Evolutionary conservation across 2,329 filamentous ascomycete genomes (phyloP).

Genomic region (Huntiella omanensis): DNA sequence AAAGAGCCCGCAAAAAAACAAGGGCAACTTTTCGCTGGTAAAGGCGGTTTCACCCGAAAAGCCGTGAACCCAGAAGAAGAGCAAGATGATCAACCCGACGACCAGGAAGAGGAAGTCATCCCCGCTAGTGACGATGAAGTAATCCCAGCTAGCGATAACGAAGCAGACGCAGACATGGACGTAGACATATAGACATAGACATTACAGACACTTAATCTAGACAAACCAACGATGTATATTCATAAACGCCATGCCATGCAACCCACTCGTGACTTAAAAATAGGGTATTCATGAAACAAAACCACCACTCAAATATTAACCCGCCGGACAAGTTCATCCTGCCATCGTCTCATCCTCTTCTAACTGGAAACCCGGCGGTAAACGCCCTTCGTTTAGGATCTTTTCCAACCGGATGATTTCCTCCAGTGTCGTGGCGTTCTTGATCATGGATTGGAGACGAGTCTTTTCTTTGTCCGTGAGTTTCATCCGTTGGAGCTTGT

Average conservation of each 20-base stretch:
- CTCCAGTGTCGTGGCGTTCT: slow-evolving; percentile 69
- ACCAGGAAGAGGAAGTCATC: slow-evolving; percentile 15
- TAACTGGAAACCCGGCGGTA: slow-evolving; percentile 49
- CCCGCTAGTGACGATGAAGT: slow-evolving; percentile 21
- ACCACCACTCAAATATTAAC: not conserved
- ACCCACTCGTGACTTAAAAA: not conserved
- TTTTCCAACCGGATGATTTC: slow-evolving; percentile 86
- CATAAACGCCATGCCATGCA: not conserved
- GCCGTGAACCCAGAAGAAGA: slow-evolving; percentile 28
- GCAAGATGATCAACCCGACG: slow-evolving; percentile 14
- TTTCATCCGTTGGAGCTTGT: slow-evolving; percentile 59
- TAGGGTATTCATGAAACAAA: slow-evolving; percentile 3
- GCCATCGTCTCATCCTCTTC: slow-evolving; percentile 38
- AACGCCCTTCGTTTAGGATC: slow-evolving; percentile 70
- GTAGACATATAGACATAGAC: slow-evolving; percentile 13
- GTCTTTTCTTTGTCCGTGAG: slow-evolving; percentile 78
- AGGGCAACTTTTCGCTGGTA: slow-evolving; percentile 12
- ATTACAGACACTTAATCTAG: no score
- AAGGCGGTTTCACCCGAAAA: slow-evolving; percentile 7
- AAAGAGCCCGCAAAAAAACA: slow-evolving; percentile 18
- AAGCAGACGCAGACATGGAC: slow-evolving; percentile 36
- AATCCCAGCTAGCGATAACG: not conserved
- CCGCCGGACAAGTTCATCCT: slow-evolving; percentile 24
- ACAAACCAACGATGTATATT: no score
- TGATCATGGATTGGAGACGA: slow-evolving; percentile 69